phyloP scores from a whole-genome alignment of 148 eudicot genomes.

The Silene conica region DNA sequence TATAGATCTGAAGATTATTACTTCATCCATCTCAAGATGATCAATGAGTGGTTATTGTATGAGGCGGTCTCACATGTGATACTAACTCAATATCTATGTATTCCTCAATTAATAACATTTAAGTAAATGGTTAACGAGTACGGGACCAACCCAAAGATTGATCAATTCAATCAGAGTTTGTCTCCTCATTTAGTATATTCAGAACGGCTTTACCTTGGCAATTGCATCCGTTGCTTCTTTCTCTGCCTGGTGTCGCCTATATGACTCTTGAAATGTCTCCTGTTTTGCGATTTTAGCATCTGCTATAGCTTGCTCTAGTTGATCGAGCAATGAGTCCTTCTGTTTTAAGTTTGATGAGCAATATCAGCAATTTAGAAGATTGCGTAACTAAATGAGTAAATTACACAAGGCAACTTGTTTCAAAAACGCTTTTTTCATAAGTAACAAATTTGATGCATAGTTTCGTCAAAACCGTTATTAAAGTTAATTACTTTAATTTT shows the following conservation, averaged over 20 bases:
- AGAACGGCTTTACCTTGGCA: slow-evolving; percentile 38
- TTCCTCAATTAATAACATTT: too few relatives aligned
- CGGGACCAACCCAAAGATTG: too few relatives aligned
- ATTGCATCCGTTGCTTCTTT: slow-evolving; percentile 54
- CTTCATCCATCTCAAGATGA: not conserved
- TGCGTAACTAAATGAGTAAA: not conserved
- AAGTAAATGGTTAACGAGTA: not conserved
- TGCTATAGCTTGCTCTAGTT: slow-evolving; percentile 53
- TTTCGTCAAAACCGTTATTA: not conserved
- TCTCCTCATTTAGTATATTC: too few relatives aligned
- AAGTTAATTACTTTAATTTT: too few relatives aligned
- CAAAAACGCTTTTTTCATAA: not conserved
- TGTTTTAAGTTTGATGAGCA: slow-evolving; percentile 21
- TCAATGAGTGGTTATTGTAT: too few relatives aligned
- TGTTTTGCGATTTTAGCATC: slow-evolving; percentile 51
- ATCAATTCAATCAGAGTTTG: too few relatives aligned
- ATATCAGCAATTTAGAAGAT: slow-evolving; percentile 1
- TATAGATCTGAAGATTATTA: not conserved
- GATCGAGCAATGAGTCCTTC: slow-evolving; percentile 48
- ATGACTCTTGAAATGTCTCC: slow-evolving; percentile 62
- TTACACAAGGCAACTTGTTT: slow-evolving; percentile 12
- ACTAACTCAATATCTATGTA: too few relatives aligned
- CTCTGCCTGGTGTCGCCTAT: slow-evolving; percentile 59
- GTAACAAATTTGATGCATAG: not conserved
- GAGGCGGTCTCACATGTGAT: too few relatives aligned